phyloP scores from a whole-genome alignment of 768 basidiomycete species.

The Clitopilus hobsonii region DNA sequence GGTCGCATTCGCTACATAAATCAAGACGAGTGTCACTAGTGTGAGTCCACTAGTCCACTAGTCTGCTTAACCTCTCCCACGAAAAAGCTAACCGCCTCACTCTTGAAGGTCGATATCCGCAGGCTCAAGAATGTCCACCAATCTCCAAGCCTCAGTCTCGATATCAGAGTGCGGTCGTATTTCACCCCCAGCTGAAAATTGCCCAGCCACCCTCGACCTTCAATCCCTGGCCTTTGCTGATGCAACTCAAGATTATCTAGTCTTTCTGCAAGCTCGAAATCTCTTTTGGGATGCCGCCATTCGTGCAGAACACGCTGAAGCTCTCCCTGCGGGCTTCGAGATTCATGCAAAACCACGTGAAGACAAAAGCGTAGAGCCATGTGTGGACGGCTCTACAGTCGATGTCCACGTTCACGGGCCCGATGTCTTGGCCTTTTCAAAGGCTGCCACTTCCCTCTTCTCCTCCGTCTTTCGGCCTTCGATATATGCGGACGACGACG shows the following conservation, averaged over 20 bases:
- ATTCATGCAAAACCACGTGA: background rate
- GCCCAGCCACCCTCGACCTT: background rate
- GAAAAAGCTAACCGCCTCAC: background rate
- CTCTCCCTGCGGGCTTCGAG: background rate
- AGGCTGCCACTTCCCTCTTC: background rate
- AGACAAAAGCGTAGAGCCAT: background rate
- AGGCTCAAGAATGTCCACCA: background rate
- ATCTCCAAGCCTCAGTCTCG: background rate
- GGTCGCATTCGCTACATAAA: background rate
- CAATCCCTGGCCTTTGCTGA: background rate
- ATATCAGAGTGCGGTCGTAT: background rate
- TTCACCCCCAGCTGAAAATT: background rate
- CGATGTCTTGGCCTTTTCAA: too few species aligned
- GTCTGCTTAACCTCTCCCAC: background rate
- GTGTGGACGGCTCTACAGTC: background rate
- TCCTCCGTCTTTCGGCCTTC: background rate
- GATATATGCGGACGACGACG: too few species aligned
- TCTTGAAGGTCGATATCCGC: too few species aligned
- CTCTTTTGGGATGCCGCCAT: background rate
- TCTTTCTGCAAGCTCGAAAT: background rate
- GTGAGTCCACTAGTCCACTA: background rate
- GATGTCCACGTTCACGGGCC: background rate
- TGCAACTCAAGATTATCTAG: background rate
- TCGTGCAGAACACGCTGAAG: background rate
- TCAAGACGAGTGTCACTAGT: background rate